phyloP scores from a whole-genome alignment of 495 filamentous ascomycete genomes.

The Penicillium lividum region DNA sequence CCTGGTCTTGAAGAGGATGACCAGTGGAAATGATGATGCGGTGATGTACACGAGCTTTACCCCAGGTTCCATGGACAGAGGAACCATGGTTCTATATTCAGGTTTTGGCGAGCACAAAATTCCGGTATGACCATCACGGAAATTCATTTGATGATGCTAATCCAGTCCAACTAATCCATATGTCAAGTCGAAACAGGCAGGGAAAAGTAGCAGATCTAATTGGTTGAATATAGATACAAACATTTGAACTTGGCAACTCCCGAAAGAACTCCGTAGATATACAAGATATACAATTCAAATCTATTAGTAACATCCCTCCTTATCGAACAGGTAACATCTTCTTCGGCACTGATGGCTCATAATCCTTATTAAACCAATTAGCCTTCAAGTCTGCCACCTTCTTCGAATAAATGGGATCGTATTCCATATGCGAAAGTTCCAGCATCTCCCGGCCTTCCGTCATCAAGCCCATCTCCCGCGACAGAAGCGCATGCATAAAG shows the following conservation, averaged over 20 bases:
- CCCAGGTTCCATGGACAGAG: neutral
- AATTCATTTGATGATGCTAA: no score
- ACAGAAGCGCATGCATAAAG: conserved; percentile 27
- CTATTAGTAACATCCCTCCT: neutral
- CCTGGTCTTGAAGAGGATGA: neutral
- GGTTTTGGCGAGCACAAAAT: neutral
- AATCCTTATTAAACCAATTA: conserved; percentile 27
- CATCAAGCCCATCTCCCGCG: conserved; percentile 22
- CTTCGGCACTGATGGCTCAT: conserved; percentile 20
- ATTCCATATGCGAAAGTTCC: neutral
- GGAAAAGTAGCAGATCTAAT: no score
- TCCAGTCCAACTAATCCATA: no score
- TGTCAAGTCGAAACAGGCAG: no score
- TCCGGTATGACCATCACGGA: neutral
- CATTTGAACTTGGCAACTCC: neutral
- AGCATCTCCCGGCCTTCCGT: conserved; percentile 1
- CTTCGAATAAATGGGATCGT: neutral
- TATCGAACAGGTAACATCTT: conserved; percentile 25
- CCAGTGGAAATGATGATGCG: neutral
- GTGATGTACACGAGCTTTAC: neutral
- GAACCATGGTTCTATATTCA: neutral
- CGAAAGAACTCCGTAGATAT: neutral
- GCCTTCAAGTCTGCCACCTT: conserved; percentile 15
- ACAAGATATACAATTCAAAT: neutral
- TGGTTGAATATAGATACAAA: no score